Evolutionary conservation across 1,139 yeast genomes (phyloP), one percentile per base, ranked within the genome.

Genomic region (Hansenula sp.): DNA sequence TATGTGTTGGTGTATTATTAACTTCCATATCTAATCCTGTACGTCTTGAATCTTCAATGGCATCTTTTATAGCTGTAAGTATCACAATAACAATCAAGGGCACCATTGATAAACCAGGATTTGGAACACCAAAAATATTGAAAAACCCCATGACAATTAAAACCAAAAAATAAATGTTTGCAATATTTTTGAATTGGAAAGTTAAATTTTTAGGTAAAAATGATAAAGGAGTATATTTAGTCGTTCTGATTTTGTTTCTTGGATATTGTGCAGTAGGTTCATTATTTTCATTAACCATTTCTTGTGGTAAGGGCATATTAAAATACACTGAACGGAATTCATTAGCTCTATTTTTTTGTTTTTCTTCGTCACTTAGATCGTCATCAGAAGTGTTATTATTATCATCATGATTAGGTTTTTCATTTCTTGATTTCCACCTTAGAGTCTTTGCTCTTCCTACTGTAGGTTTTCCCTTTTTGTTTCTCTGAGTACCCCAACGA

Each of bases 161-260:
- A 40, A 86, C 66, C 62, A 93, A 71, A 74, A 93, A 93, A 70
- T 89, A 93, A 40, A 84, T 68, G 65, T 93, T 93, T 43, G 99
- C 99, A 52, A 91, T 81, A 62, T 91, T 93, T 49, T 79, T 81
- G 64, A 93, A 91, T 67, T 93, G 98, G 53, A 74, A 75, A 46
- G 71, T 62, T 39, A 93, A 64, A 63, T 93, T 91, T 65, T 89
- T 90, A 13, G 98, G 98, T 38, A 93, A 60, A 58, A 93, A 93
- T 6, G 94, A 71, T 41, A 93, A 61, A 6, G 97, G 96, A 10
- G 98, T 91, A 65, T 93, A 93, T 66, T 90, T 91, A 5, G 99
- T 90, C 1, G 99, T 91, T 69, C 97, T 83, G 57, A 93, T 89
- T 65, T 93, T 93, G 69, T 93, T 93, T 61, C 96, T 76, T 3